phyloP scores from a whole-genome alignment of 495 filamentous ascomycete genomes.

The Penicillium cataractarum region DNA sequence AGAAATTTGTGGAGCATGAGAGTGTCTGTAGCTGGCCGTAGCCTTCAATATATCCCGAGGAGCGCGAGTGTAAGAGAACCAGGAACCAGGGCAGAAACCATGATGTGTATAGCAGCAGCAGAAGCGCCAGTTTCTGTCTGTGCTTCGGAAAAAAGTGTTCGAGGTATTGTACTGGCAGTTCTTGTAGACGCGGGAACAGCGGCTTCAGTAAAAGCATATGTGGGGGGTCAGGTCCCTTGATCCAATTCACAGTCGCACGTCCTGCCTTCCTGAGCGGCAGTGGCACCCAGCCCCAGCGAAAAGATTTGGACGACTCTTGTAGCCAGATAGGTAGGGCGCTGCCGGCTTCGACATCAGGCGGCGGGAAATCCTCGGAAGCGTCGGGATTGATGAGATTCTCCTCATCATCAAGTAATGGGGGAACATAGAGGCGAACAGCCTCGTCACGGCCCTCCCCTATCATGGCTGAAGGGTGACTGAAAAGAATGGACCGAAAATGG shows the following conservation, averaged over 20 bases:
- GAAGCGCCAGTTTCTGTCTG: conserved; percentile 59
- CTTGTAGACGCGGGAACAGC: conserved; percentile 68
- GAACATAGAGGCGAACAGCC: conserved; percentile 38
- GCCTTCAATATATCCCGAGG: conserved; percentile 66
- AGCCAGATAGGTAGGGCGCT: conserved; percentile 53
- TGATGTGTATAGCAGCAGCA: conserved; percentile 63
- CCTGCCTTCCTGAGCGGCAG: conserved; percentile 51
- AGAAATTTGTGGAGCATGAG: conserved; percentile 65
- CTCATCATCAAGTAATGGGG: conserved; percentile 42
- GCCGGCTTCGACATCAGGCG: conserved; percentile 43
- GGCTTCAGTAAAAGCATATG: conserved; percentile 67
- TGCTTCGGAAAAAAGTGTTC: conserved; percentile 65
- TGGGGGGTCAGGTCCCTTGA: conserved; percentile 70
- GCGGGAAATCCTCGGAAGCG: conserved; percentile 41
- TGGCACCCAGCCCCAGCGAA: conserved; percentile 57
- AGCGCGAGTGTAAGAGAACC: conserved; percentile 65
- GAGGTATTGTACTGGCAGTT: conserved; percentile 65
- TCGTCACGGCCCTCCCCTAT: conserved; percentile 42
- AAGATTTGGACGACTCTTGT: conserved; percentile 56
- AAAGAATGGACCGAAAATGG: conserved; percentile 10
- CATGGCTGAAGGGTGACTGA: conserved; percentile 28
- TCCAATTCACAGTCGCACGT: conserved; percentile 60
- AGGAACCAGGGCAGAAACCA: conserved; percentile 77
- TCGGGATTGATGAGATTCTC: conserved; percentile 45
- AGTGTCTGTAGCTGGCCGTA: conserved; percentile 69